phyloP scores from a whole-genome alignment of 116 monocot genomes.

The Trichopus zeylanicus region DNA sequence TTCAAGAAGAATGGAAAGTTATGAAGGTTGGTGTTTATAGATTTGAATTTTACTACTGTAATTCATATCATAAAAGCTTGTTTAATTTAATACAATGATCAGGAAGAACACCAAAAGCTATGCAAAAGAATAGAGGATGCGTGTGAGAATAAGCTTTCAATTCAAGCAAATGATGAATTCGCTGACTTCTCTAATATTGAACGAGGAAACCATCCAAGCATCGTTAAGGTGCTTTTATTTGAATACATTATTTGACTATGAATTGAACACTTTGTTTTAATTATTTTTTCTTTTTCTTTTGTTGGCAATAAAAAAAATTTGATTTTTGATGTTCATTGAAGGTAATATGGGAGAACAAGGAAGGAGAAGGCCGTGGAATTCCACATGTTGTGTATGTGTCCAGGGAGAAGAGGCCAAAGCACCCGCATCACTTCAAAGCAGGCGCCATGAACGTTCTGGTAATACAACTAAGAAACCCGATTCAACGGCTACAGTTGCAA shows the following conservation, averaged over 20 bases:
- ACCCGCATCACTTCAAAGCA: conserved; percentile 48
- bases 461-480: too few species aligned
- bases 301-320: too few species aligned
- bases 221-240: conserved; percentile 28
- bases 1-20: conserved; percentile 21
- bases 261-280: neutral
- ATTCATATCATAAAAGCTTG: too few species aligned
- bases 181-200: conserved; percentile 18
- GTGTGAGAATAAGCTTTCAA: neutral
- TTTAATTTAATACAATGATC: neutral
- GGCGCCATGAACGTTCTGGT: conserved; percentile 73
- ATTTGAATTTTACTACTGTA: neutral
- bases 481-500: too few species aligned
- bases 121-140: conserved; percentile 16
- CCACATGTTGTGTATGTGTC: conserved; percentile 44
- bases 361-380: conserved; percentile 4
- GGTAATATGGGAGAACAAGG: conserved; percentile 39
- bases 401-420: conserved; percentile 47
- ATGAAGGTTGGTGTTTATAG: conserved; percentile 24
- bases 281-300: too few species aligned
- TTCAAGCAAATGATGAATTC: neutral
- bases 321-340: conserved; percentile 1
- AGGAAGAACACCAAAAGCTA: conserved; percentile 25
- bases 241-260: neutral
- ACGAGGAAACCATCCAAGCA: conserved; percentile 28